phyloP scores from a whole-genome alignment of 176 grass and related monocot genomes.

The Eremochloa ophiuroides region DNA sequence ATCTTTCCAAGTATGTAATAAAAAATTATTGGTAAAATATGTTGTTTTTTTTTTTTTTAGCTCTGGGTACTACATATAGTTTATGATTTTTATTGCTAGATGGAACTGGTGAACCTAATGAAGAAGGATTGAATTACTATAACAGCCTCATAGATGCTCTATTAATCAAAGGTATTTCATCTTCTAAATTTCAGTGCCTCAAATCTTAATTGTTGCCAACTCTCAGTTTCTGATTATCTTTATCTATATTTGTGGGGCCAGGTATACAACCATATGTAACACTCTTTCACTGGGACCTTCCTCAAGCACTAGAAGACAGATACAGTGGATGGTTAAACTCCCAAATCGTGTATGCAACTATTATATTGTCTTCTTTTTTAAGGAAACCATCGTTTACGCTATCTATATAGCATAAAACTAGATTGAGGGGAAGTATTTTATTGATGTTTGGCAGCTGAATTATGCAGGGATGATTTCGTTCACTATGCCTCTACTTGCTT shows the following conservation, averaged over 20 bases:
- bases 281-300: slow-evolving; percentile 94
- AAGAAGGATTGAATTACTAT: slow-evolving; percentile 84
- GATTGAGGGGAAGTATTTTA: not conserved
- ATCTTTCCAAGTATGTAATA: slow-evolving; percentile 88
- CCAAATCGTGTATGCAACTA: slow-evolving; percentile 73
- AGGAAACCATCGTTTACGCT: not conserved
- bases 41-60: not conserved
- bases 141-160: slow-evolving; percentile 75
- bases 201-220: not conserved
- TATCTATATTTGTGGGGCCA: slow-evolving; percentile 28
- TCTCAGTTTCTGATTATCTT: not conserved
- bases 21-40: slow-evolving; percentile 13
- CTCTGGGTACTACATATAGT: not conserved
- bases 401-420: not conserved
- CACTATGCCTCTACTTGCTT: slow-evolving; percentile 80
- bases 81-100: slow-evolving; percentile 51
- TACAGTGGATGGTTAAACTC: slow-evolving; percentile 78
- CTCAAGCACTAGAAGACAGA: slow-evolving; percentile 75
- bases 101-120: slow-evolving; percentile 84
- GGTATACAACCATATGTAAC: slow-evolving; percentile 80
- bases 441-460: slow-evolving; percentile 14
- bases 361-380: not conserved
- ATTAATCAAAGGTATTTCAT: slow-evolving; percentile 53
- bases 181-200: not conserved
- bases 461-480: slow-evolving; percentile 79